These are phyloP conservation scores for Aspergillus homomorphus DNA, from an alignment of 495 filamentous ascomycete genomes.

Conservation along the genomic window DNA sequence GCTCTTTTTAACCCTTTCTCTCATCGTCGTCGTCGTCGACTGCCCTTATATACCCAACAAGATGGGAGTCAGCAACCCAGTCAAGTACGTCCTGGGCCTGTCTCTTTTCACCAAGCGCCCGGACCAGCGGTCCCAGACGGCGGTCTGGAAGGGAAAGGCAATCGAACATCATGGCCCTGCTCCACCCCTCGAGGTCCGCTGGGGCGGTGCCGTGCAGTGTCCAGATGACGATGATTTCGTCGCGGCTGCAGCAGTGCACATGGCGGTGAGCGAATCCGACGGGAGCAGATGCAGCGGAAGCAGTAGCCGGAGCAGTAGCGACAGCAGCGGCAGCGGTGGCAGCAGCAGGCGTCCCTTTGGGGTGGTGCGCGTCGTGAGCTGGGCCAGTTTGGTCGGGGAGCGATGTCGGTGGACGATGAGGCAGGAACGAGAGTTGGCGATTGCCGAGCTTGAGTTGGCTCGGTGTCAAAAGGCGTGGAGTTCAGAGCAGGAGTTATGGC, in stretches of 20 bases:
- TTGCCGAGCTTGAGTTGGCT: conserved; percentile 31
- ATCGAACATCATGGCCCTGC: neutral
- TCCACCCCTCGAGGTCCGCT: conserved; percentile 4
- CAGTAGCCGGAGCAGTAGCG: neutral
- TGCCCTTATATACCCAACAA: neutral
- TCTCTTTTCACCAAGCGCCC: conserved; percentile 16
- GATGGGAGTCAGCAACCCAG: conserved; percentile 19
- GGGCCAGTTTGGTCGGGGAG: conserved; percentile 35
- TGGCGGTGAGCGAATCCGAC: conserved; percentile 20
- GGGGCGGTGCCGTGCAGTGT: conserved; percentile 3
- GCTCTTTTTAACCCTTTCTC: neutral
- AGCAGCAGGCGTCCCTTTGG: conserved; percentile 5
- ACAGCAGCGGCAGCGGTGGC: conserved; percentile 7
- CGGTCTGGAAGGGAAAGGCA: conserved; percentile 15
- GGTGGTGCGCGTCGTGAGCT: conserved; percentile 32
- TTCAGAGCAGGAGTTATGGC: conserved; percentile 43
- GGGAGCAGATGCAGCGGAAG: conserved; percentile 6
- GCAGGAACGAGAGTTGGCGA: conserved; percentile 33
- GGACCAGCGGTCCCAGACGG: neutral
- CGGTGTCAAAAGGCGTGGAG: conserved; percentile 45
- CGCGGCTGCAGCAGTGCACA: conserved; percentile 4
- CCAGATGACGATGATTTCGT: conserved; percentile 6
- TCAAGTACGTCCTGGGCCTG: conserved; percentile 24
- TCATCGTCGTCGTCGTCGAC: neutral
- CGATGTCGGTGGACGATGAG: conserved; percentile 34